Evolutionary conservation across 2,329 filamentous ascomycete genomes (phyloP).

Genomic region (Verticillium isaacii): DNA sequence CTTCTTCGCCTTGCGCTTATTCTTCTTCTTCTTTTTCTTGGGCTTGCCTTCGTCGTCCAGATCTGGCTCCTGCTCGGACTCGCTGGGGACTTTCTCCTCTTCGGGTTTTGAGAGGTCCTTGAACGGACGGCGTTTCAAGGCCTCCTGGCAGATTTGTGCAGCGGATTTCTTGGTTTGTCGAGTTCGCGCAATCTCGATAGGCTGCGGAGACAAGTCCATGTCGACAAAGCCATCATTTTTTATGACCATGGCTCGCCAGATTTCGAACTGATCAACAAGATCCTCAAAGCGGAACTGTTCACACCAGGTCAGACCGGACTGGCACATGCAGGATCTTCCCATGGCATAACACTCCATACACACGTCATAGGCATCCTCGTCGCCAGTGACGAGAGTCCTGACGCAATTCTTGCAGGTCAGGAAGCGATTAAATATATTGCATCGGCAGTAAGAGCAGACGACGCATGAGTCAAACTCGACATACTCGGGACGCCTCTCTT

Average conservation of each 20-base stretch:
- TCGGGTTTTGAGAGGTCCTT: conserved; percentile 69
- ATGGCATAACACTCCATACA: conserved; percentile 99
- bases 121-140: conserved; percentile 74
- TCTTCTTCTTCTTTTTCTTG: conserved; percentile 61
- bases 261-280: conserved; percentile 71
- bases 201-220: conserved; percentile 60
- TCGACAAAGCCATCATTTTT: conserved; percentile 65
- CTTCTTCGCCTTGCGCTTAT: conserved; percentile 47
- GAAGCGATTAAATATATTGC: conserved; percentile 97
- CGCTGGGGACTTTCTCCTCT: conserved; percentile 34
- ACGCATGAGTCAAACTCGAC: conserved; percentile 84
- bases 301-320: conserved; percentile 82
- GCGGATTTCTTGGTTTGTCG: conserved; percentile 70
- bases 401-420: conserved; percentile 86
- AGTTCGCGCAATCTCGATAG: conserved; percentile 65
- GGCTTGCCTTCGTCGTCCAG: conserved; percentile 59
- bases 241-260: conserved; percentile 76
- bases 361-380: conserved; percentile 85
- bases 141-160: conserved; percentile 91
- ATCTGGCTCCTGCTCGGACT: conserved; percentile 49
- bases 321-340: conserved; percentile 86
- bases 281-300: conserved; percentile 89
- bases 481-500: conserved; percentile 68
- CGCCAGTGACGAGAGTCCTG: conserved; percentile 57
- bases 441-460: conserved; percentile 91